Evolutionary conservation across 495 filamentous ascomycete genomes (phyloP).

Genomic region (Penicillium tannophilum): DNA sequence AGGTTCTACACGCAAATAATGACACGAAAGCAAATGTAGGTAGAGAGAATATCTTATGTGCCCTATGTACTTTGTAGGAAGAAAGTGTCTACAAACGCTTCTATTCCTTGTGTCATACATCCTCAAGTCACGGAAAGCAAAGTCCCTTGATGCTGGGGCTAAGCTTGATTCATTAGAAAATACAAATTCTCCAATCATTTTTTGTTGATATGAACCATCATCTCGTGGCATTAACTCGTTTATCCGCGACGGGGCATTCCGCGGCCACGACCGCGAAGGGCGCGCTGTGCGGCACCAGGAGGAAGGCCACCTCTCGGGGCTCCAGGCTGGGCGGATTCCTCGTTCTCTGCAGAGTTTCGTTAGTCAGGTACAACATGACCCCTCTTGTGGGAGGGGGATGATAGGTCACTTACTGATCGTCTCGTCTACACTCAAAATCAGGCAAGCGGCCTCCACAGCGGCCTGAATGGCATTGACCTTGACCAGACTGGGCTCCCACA

Average conservation of each 20-base stretch:
- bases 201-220: conserved; percentile 26
- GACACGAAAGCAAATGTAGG: background rate
- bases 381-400: background rate
- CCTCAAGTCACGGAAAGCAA: conserved; percentile 15
- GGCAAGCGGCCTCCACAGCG: conserved; percentile 88
- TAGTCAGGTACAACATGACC: conserved; percentile 18
- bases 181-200: conserved; percentile 14
- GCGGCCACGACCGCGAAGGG: conserved; percentile 78
- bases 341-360: conserved; percentile 61
- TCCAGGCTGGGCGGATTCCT: conserved; percentile 82
- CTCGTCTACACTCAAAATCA: conserved; percentile 96
- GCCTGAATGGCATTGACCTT: conserved; percentile 98
- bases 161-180: conserved; percentile 22
- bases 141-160: conserved; percentile 9
- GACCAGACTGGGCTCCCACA: conserved; percentile 94
- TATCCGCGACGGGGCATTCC: conserved; percentile 73
- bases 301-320: conserved; percentile 77
- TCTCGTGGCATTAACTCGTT: conserved; percentile 30
- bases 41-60: background rate
- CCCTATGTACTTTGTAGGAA: background rate
- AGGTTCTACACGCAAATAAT: background rate
- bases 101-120: conserved; percentile 16
- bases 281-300: conserved; percentile 90
- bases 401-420: conserved; percentile 70
- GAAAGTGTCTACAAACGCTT: conserved; percentile 8